A percentile compares a stretch with the other conserved stretches of the same genome.
Evolutionary conservation across 129 eudicot species (phyloP).

Genomic region (carrot (Daucus carota)): DNA sequence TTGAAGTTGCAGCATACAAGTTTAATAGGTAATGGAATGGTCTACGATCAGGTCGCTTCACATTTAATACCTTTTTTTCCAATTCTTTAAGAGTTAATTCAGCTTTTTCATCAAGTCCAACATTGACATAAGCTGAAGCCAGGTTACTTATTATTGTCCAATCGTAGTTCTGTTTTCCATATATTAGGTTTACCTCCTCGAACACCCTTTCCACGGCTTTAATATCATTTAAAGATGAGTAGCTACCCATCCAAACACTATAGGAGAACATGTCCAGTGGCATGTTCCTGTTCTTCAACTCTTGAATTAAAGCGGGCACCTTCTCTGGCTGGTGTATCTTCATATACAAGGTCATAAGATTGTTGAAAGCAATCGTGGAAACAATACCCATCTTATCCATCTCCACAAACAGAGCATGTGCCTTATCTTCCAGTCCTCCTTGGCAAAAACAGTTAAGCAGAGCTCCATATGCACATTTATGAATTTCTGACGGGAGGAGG

Average conservation of each 20-base stretch:
- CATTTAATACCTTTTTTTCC: conserved; percentile 29
- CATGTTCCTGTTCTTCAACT: conserved; percentile 52
- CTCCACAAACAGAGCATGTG: conserved; percentile 48
- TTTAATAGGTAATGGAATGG: conserved; percentile 50
- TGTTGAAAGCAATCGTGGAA: conserved; percentile 36
- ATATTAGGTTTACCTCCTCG: conserved; percentile 41
- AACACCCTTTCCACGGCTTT: conserved; percentile 68
- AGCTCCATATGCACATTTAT: conserved; percentile 47
- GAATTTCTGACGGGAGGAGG: conserved; percentile 41
- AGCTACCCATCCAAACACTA: conserved; percentile 57
- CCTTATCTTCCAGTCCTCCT: conserved; percentile 46
- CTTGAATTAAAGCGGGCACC: conserved; percentile 43
- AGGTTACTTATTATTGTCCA: conserved; percentile 70
- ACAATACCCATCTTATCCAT: conserved; percentile 42
- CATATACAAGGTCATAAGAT: conserved; percentile 55
- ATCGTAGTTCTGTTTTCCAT: conserved; percentile 22
- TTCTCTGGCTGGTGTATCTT: conserved; percentile 54
- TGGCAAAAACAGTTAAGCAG: conserved; percentile 63
- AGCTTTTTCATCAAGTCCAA: conserved; percentile 54
- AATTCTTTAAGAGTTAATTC: conserved; percentile 40
- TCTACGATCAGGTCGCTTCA: conserved; percentile 23
- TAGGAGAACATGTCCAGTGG: conserved; percentile 33
- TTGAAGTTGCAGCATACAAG: conserved; percentile 3
- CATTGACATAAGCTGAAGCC: conserved; percentile 45
- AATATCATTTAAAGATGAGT: conserved; percentile 41